Evolutionary conservation across 169 alveolate genomes (phyloP).

Genomic region (Plasmodium ovale): DNA sequence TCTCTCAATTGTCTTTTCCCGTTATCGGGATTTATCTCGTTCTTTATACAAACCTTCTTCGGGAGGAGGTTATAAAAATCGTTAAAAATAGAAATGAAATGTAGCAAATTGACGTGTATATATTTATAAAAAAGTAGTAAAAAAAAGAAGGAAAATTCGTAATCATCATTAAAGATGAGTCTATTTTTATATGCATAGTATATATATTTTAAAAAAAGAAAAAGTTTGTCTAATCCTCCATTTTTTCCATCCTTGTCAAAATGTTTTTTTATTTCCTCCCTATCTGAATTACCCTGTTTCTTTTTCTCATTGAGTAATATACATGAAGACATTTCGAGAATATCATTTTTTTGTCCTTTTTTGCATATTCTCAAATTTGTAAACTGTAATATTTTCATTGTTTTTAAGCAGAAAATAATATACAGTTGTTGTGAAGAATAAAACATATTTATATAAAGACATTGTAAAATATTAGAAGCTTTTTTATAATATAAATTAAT

Average conservation of each 20-base stretch:
- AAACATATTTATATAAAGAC: slow-evolving; percentile 16
- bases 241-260: not conserved
- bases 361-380: not conserved
- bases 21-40: not conserved
- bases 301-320: not conserved
- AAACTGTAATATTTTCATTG: slow-evolving; percentile 15
- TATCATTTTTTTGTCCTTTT: not conserved
- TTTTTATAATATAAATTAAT: slow-evolving; percentile 36
- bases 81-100: slow-evolving; percentile 55
- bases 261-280: not conserved
- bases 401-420: slow-evolving; percentile 40
- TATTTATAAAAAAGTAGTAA: slow-evolving; percentile 54
- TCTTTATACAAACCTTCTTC: not conserved
- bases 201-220: slow-evolving; percentile 61
- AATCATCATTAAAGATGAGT: slow-evolving; percentile 39
- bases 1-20: not conserved
- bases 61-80: slow-evolving; percentile 65
- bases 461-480: slow-evolving; percentile 12
- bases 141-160: slow-evolving; percentile 43
- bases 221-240: slow-evolving; percentile 21
- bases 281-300: not conserved
- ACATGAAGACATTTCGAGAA: not conserved
- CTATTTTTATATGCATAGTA: slow-evolving; percentile 32
- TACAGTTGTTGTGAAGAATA: slow-evolving; percentile 49
- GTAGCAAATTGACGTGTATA: slow-evolving; percentile 39